Base-by-base conservation (phyloP, 2,329 filamentous ascomycete genomes). In the Penicillium sp. region DNA sequence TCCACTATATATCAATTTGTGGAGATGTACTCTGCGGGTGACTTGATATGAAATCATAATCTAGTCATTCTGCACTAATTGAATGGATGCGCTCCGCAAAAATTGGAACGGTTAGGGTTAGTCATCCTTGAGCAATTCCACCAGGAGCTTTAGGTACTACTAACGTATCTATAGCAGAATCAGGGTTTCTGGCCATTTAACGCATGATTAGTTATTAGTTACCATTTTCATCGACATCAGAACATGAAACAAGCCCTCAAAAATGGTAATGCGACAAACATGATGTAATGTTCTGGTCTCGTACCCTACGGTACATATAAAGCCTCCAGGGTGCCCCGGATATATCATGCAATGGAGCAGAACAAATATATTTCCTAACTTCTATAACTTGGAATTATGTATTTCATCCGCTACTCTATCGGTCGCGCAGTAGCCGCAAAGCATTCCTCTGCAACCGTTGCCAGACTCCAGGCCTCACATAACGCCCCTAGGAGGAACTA, bases 351-450 rank as follows among this genome's bases (percentile, higher is more conserved):
- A 5, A 33, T 4, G 7, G 7, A 33, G 9, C 4, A 33, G 12
- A 10, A 33, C 30, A 33, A 33, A 12, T 33, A 33, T 44, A 24
- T 6, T 13, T 22, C n/a, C 40, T 13, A 22, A 22, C 24, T 2
- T 17, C n/a, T 17, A 15, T 22, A 4, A 45, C 8, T 19, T 8
- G 6, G 12, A 13, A 28, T 15, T 9, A 53, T 53, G 51, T 26
- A 37, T 38, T n/a, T 26, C n/a, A 26, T 53, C 35, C 51, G 51
- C 35, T 22, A 53, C 22, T 53, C 51, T 22, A 24, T 53, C 6
- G n/a, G 6, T n/a, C 51, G 51, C 13, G 19, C 37, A 22, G 13
- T 15, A 15, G 6, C 9, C 51, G 15, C 35, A 17, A 37, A 28
- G 17, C 51, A n/a, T 12, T 40, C 10, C 51, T n/a, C 12, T 15